A percentile compares a stretch with the other conserved stretches of the same genome.
Evolutionary conservation across 208 protist genomes (phyloP).

Genomic region (Crithidia mellificae): DNA sequence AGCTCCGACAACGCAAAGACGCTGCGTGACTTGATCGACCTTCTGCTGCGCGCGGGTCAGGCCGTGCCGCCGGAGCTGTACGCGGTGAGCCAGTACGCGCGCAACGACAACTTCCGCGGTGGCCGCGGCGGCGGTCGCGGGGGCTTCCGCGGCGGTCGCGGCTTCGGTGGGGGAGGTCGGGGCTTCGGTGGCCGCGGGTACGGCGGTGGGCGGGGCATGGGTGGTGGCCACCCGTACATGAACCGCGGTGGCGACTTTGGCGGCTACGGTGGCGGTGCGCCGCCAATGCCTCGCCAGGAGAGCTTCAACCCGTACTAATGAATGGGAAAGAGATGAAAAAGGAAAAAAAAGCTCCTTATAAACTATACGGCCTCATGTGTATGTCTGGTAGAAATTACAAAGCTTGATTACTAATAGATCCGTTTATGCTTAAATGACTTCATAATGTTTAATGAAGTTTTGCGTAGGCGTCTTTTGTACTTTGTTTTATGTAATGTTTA

Average conservation of each 20-base stretch:
- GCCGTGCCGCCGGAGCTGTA: constrained; percentile 69
- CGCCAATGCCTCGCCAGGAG: constrained; percentile 16
- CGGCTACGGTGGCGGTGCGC: constrained; percentile 13
- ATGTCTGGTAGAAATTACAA: too few species aligned
- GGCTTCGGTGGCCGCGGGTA: constrained; percentile 13
- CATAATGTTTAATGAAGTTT: too few species aligned
- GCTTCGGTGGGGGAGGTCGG: constrained; percentile 17
- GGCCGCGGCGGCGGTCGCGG: constrained; percentile 25
- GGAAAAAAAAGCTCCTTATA: too few species aligned
- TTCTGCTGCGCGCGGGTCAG: constrained; percentile 71
- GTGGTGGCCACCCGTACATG: constrained; percentile 9
- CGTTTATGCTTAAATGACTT: too few species aligned
- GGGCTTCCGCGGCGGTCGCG: constrained; percentile 26
- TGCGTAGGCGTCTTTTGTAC: too few species aligned
- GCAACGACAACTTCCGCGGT: constrained; percentile 37
- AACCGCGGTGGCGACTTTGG: constrained; percentile 16
- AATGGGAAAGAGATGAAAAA: not conserved
- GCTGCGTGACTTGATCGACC: constrained; percentile 72
- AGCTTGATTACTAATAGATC: too few species aligned
- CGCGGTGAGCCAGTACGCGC: constrained; percentile 41
- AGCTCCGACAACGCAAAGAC: constrained; percentile 70
- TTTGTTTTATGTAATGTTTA: too few species aligned
- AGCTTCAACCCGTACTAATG: constrained; percentile 54
- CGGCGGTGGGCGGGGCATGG: constrained; percentile 23
- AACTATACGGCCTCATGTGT: too few species aligned